Conservation (phyloP, 371 early-diverging fungal genomes). For the Parasitella parasitica region DNA sequence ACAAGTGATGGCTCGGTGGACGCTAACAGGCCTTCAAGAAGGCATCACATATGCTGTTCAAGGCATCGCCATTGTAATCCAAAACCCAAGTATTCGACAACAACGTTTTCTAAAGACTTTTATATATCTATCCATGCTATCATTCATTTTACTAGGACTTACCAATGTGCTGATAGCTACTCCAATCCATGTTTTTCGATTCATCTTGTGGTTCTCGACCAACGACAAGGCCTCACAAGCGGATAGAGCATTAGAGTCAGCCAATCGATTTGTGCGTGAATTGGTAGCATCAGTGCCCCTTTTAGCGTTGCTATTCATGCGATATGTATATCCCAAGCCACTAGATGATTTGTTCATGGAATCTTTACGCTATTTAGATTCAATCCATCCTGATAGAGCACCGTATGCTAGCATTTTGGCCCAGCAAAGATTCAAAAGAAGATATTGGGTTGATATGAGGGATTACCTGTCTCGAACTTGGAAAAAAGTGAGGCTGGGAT, state of each 20-base stretch:
- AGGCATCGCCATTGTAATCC: conserved; percentile 46
- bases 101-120: conserved; percentile 51
- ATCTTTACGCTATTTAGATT: conserved; percentile 50
- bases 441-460: conserved; percentile 58
- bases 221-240: conserved; percentile 16
- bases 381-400: conserved; percentile 39
- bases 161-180: conserved; percentile 39
- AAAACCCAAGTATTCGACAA: conserved; percentile 53
- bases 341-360: conserved; percentile 67
- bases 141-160: conserved; percentile 46
- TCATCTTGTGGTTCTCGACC: conserved; percentile 30
- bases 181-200: conserved; percentile 35
- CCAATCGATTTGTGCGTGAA: conserved; percentile 33
- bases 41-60: conserved; percentile 51
- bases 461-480: conserved; percentile 48
- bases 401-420: conserved; percentile 48
- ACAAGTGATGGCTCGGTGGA: conserved; percentile 36
- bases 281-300: conserved; percentile 51
- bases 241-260: conserved; percentile 21
- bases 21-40: conserved; percentile 32
- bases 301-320: conserved; percentile 56
- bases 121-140: conserved; percentile 46
- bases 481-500: conserved; percentile 48
- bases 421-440: conserved; percentile 37
- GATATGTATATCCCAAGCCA: conserved; percentile 66